Conservation (phyloP, 164 flowering plant genomes). For the Vitis rotundifolia region DNA sequence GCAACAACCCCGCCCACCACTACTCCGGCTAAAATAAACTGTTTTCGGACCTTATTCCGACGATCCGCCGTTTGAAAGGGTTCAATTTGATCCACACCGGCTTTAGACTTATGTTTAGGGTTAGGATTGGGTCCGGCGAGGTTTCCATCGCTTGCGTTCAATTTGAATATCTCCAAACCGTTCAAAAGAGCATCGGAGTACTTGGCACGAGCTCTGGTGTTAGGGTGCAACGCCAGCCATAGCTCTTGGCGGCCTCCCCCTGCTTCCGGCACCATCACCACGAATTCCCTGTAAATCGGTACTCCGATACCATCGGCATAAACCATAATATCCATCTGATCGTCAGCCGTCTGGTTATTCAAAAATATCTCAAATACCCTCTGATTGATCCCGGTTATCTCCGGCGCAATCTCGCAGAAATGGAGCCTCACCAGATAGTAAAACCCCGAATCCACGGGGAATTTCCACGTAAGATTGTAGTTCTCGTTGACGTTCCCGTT, state of each 20-base stretch:
- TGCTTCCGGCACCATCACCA: neutral
- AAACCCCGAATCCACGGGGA: conserved; percentile 28
- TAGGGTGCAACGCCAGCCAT: neutral
- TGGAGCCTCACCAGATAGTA: conserved; percentile 36
- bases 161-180: conserved; percentile 7
- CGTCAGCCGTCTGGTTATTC: conserved; percentile 19
- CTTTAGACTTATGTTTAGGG: too few relatives aligned
- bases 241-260: neutral
- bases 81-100: too few relatives aligned
- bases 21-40: too few relatives aligned
- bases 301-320: conserved; percentile 14
- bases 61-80: too few relatives aligned
- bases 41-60: too few relatives aligned
- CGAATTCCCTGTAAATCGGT: conserved; percentile 30
- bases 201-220: neutral
- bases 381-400: conserved; percentile 2
- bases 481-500: conserved; percentile 2
- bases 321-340: conserved; percentile 15
- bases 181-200: neutral
- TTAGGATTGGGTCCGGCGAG: conserved; percentile 5
- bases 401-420: conserved; percentile 28
- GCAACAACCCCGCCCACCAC: too few relatives aligned
- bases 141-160: neutral
- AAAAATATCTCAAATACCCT: conserved; percentile 27
- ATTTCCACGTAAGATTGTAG: conserved; percentile 27